Conservation (phyloP, 179 eudicot genomes). For the Nepenthes alata region DNA sequence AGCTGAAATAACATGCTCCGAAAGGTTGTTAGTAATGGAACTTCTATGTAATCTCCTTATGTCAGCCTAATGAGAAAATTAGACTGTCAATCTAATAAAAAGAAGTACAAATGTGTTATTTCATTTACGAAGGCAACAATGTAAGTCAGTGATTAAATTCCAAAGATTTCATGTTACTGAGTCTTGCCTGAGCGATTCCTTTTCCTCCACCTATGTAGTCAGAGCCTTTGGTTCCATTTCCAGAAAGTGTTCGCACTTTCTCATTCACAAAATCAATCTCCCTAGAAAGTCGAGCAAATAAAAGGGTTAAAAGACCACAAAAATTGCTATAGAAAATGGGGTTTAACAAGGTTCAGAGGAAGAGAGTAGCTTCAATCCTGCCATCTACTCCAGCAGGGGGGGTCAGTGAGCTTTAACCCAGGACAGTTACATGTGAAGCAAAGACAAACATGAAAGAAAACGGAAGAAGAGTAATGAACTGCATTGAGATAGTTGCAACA, state of each 20-base stretch:
- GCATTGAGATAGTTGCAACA: not conserved
- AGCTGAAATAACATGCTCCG: conserved; percentile 39
- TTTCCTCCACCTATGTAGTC: conserved; percentile 81
- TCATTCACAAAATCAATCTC: conserved; percentile 90
- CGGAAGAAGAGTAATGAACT: not conserved
- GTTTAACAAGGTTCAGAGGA: too few relatives aligned
- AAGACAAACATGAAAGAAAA: not conserved
- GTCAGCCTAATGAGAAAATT: not conserved
- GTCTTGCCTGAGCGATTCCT: conserved; percentile 76
- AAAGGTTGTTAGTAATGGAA: not conserved
- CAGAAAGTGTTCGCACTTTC: conserved; percentile 82
- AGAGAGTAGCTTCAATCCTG: too few relatives aligned
- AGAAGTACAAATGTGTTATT: not conserved
- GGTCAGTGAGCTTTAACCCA: not conserved
- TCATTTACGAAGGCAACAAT: not conserved
- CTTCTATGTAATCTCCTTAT: not conserved
- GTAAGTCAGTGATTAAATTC: not conserved
- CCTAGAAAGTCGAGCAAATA: conserved; percentile 25
- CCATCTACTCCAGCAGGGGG: not conserved
- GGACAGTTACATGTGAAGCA: not conserved
- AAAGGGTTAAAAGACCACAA: not conserved
- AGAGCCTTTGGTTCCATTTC: conserved; percentile 94
- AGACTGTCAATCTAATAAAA: not conserved
- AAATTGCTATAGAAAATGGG: not conserved
- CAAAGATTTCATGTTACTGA: not conserved